Percentiles rank a stretch among this genome's conserved stretches.
These are phyloP conservation scores for Dioscorea alata DNA, from an alignment of 106 monocot species.

Conservation along the genomic window DNA sequence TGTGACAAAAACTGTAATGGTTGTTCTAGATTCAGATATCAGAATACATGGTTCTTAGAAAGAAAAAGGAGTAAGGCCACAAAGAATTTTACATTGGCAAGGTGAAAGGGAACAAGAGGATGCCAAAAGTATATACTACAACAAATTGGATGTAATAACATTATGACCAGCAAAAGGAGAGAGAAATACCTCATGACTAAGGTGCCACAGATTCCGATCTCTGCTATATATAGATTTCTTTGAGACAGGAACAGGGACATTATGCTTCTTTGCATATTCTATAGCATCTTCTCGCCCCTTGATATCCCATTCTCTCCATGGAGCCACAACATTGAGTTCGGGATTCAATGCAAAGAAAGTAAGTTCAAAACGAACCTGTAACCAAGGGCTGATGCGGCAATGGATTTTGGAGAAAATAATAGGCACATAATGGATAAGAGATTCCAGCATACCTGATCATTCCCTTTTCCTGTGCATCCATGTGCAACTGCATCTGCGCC, in stretches of 20 bases:
- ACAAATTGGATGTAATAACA: neutral
- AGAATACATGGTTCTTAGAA: constrained; percentile 9
- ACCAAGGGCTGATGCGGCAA: neutral
- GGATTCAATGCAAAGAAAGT: constrained; percentile 92
- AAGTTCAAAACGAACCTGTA: constrained; percentile 87
- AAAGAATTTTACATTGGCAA: no score
- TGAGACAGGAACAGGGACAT: constrained; percentile 82
- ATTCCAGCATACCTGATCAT: constrained; percentile 72
- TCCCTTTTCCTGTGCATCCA: constrained; percentile 98
- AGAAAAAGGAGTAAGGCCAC: neutral
- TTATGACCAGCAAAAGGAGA: neutral
- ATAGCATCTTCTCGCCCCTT: constrained; percentile 94
- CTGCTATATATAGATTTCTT: constrained; percentile 98
- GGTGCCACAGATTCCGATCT: constrained; percentile 97
- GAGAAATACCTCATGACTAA: constrained; percentile 77
- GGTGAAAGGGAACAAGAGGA: no score
- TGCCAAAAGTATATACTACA: no score
- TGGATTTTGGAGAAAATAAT: neutral
- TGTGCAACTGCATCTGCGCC: constrained; percentile 97
- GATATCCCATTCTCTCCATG: constrained; percentile 99
- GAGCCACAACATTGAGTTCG: constrained; percentile 83
- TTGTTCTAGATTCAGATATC: neutral
- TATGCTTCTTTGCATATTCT: constrained; percentile 90
- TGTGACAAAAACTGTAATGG: neutral
- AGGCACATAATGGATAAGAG: constrained; percentile 1